Percentiles rank a stretch among this genome's conserved stretches.
phyloP scores from a whole-genome alignment of 768 basidiomycete genomes.

The Atractiella rhizophila region DNA sequence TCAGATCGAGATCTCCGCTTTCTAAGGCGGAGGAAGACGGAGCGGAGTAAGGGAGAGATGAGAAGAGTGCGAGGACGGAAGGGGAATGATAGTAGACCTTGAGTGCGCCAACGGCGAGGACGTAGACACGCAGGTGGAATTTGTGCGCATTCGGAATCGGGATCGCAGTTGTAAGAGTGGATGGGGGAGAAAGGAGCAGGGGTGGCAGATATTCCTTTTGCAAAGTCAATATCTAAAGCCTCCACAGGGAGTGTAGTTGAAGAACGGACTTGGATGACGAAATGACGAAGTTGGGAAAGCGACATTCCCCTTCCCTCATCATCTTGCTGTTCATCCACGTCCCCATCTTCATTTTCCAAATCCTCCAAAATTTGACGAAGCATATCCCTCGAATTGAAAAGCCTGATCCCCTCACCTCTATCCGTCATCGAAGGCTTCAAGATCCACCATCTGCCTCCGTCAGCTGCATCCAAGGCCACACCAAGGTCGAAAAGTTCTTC shows the following conservation, averaged over 20 bases:
- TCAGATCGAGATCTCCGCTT: conserved; percentile 26
- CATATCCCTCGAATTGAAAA: conserved; percentile 54
- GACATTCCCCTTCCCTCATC: conserved; percentile 1
- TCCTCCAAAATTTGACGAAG: conserved; percentile 50
- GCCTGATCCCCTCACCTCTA: conserved; percentile 73
- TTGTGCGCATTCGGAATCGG: conserved; percentile 20
- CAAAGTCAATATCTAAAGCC: not conserved
- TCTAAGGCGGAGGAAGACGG: conserved; percentile 22
- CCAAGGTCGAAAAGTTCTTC: conserved; percentile 83
- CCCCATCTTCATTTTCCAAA: conserved; percentile 32
- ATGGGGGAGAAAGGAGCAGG: conserved; percentile 45
- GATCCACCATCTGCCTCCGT: conserved; percentile 49
- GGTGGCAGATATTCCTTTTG: conserved; percentile 70
- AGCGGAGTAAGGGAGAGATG: conserved; percentile 38
- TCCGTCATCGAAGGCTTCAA: conserved; percentile 95
- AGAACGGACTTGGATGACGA: conserved; percentile 61
- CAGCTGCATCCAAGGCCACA: conserved; percentile 29
- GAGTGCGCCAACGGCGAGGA: conserved; percentile 26
- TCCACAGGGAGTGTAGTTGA: not conserved
- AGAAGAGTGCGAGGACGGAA: conserved; percentile 58
- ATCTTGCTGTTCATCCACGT: conserved; percentile 12
- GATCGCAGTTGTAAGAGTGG: conserved; percentile 17
- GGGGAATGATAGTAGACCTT: not conserved
- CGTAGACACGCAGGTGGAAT: conserved; percentile 84
- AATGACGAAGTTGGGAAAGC: conserved; percentile 73